Evolutionary conservation across 352 stramenopile genomes (phyloP).

Genomic region (Phytopythium oedochilum): DNA sequence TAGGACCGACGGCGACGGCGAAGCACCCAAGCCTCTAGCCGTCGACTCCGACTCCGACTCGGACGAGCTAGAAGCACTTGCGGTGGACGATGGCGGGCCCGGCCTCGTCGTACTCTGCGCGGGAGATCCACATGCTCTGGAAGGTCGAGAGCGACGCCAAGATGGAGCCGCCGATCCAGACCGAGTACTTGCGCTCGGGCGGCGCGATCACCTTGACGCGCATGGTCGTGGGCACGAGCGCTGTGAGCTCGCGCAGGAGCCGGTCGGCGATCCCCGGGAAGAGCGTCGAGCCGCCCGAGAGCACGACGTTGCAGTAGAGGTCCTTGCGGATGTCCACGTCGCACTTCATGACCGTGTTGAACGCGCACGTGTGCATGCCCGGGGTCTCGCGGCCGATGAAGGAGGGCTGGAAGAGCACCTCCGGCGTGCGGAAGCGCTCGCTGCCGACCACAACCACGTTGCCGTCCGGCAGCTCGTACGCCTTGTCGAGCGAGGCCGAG

Average conservation of each 20-base stretch:
- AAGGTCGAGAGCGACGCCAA: slow-evolving; percentile 4
- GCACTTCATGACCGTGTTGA: slow-evolving; percentile 88
- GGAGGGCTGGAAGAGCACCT: slow-evolving; percentile 95
- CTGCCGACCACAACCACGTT: slow-evolving; percentile 97
- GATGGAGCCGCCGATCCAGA: slow-evolving; percentile 98
- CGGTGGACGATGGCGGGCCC: slow-evolving; percentile 1
- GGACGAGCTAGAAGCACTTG: slow-evolving; percentile 7
- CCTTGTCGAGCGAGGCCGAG: slow-evolving; percentile 88
- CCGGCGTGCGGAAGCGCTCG: slow-evolving; percentile 93
- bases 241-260: slow-evolving; percentile 91
- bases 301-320: slow-evolving; percentile 95
- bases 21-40: neutral
- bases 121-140: slow-evolving; percentile 2
- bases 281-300: slow-evolving; percentile 96
- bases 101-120: neutral
- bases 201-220: slow-evolving; percentile 96
- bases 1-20: neutral
- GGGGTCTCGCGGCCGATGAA: slow-evolving; percentile 89
- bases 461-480: slow-evolving; percentile 95
- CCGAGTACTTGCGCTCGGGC: slow-evolving; percentile 93
- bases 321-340: slow-evolving; percentile 92
- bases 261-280: slow-evolving; percentile 93
- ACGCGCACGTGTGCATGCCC: slow-evolving; percentile 74
- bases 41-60: neutral
- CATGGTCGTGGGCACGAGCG: slow-evolving; percentile 89